These are phyloP conservation scores for Aspergillus quadricinctus DNA, from an alignment of 2,329 filamentous ascomycete species.

Conservation along the genomic window DNA sequence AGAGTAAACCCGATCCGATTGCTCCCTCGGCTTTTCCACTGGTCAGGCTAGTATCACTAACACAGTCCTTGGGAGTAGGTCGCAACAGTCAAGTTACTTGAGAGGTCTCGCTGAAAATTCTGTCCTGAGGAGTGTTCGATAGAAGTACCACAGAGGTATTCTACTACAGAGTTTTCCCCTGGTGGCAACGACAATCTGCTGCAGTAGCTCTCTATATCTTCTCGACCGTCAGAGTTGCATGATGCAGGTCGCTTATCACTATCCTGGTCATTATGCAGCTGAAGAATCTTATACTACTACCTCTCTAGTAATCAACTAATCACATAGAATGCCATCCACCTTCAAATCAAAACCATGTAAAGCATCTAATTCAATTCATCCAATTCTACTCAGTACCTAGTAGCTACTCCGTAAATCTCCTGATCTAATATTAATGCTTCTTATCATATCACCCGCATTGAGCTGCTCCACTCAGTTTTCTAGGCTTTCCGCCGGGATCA, in stretches of 20 bases:
- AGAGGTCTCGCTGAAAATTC: neutral
- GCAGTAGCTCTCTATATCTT: neutral
- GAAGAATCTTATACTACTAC: neutral
- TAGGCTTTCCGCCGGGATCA: neutral
- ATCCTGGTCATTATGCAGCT: neutral
- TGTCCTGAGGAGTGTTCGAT: neutral
- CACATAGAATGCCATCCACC: too few relatives aligned
- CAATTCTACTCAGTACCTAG: neutral
- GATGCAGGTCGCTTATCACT: neutral
- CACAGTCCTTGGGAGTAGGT: too few relatives aligned
- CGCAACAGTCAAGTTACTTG: too few relatives aligned
- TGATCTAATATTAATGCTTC: neutral
- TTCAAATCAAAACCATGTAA: too few relatives aligned
- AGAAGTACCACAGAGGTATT: too few relatives aligned
- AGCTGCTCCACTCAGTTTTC: neutral
- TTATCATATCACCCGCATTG: neutral
- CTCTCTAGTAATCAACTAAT: too few relatives aligned
- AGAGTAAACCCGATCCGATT: neutral
- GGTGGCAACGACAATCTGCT: neutral
- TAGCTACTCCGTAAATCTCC: too few relatives aligned
- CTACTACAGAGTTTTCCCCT: neutral
- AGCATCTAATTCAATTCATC: neutral
- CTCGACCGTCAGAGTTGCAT: neutral
- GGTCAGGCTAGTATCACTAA: too few relatives aligned
- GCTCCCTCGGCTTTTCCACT: neutral